phyloP scores from a whole-genome alignment of 345 rosid species.

The Pugionium dolabratum region DNA sequence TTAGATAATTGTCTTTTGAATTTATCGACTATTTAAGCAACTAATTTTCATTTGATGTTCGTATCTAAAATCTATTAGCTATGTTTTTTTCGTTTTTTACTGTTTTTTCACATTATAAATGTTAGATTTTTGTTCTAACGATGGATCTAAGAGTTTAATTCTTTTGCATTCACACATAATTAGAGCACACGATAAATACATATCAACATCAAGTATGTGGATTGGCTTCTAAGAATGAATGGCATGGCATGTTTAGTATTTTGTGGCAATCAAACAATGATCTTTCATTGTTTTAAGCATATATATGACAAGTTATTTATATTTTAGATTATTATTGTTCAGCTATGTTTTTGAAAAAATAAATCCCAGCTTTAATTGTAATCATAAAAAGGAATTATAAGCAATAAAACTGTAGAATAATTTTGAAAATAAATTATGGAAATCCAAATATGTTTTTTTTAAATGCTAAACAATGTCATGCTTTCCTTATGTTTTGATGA shows the following conservation, averaged over 20 bases:
- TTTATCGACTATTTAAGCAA: no score
- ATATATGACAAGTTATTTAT: constrained; percentile 1
- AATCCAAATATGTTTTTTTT: no score
- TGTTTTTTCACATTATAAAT: neutral
- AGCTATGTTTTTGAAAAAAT: neutral
- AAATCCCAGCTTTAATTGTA: neutral
- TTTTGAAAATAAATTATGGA: no score
- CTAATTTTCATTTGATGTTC: neutral
- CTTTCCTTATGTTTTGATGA: no score
- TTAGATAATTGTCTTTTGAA: no score
- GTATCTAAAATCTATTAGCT: neutral
- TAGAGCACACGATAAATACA: neutral
- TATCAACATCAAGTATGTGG: constrained; percentile 31
- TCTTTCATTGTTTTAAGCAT: constrained; percentile 7
- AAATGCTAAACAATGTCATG: no score
- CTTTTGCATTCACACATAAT: constrained; percentile 10
- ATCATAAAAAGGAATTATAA: neutral
- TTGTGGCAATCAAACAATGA: constrained; percentile 19
- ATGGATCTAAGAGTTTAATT: constrained; percentile 2
- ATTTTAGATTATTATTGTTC: neutral
- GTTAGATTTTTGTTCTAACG: neutral
- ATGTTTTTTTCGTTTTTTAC: neutral
- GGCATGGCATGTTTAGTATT: constrained; percentile 21
- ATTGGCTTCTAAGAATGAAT: constrained; percentile 20
- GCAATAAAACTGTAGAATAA: neutral